Conservation (phyloP, 768 basidiomycete species). For the Kwoniella sp. region DNA sequence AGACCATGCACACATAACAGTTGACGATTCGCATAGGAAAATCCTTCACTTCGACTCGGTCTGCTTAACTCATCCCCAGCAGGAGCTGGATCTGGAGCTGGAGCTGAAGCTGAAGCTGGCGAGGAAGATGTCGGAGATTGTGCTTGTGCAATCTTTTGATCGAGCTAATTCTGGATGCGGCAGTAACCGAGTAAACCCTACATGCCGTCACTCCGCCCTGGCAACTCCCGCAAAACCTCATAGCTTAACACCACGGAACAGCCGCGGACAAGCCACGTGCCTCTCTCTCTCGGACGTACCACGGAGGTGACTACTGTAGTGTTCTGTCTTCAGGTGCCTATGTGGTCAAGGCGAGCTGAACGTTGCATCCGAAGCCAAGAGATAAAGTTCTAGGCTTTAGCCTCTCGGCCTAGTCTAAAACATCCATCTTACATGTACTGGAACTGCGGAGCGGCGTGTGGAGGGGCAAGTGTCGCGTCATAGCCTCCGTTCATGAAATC, state of each 20-base stretch:
- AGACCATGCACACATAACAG: no score
- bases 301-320: neutral
- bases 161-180: neutral
- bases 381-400: neutral
- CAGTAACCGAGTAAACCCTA: neutral
- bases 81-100: no score
- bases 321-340: neutral
- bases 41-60: neutral
- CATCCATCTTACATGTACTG: neutral
- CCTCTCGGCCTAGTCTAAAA: neutral
- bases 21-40: neutral
- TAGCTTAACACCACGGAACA: neutral
- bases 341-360: neutral
- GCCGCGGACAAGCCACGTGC: neutral
- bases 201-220: neutral
- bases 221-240: no score
- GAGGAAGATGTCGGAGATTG: neutral
- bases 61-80: no score
- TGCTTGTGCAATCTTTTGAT: neutral
- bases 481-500: no score
- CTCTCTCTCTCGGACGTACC: neutral
- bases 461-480: no score
- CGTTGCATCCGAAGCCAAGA: slow-evolving; percentile 3
- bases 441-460: neutral
- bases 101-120: no score